These are phyloP conservation scores for Papiliotrema nemorosa DNA, from an alignment of 1,284 basidiomycete genomes.

Conservation along the genomic window DNA sequence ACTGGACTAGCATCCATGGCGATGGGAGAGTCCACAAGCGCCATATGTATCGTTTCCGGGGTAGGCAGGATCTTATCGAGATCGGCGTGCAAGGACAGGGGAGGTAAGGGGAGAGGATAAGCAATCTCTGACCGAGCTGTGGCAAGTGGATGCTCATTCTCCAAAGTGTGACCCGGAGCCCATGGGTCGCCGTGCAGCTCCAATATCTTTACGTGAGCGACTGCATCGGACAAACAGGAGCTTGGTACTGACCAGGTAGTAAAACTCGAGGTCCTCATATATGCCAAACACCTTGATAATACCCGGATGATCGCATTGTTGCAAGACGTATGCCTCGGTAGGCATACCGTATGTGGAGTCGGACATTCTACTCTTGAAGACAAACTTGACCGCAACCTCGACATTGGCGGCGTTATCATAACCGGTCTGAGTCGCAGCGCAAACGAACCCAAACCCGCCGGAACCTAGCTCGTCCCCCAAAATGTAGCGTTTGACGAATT, in stretches of 20 bases:
- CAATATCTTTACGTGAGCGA: conserved; percentile 61
- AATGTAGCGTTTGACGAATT: conserved; percentile 54
- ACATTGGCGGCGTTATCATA: conserved; percentile 10
- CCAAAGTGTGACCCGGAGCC: conserved; percentile 45
- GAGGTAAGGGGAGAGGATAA: too few species aligned
- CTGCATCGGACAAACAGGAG: background rate
- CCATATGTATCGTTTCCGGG: too few species aligned
- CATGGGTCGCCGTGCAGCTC: conserved; percentile 88
- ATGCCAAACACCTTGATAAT: conserved; percentile 78
- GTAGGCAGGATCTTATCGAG: too few species aligned
- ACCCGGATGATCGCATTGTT: conserved; percentile 68
- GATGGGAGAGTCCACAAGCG: too few species aligned
- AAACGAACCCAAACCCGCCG: conserved; percentile 90
- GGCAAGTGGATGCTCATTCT: conserved; percentile 1
- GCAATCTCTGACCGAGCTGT: conserved; percentile 5
- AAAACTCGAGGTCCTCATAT: conserved; percentile 77
- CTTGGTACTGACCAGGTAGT: conserved; percentile 67
- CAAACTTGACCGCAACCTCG: conserved; percentile 90
- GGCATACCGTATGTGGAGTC: conserved; percentile 51
- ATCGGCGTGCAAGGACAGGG: too few species aligned
- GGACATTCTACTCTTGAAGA: conserved; percentile 73
- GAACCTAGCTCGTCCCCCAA: conserved; percentile 72
- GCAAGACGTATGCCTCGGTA: conserved; percentile 74
- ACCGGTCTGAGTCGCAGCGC: conserved; percentile 57
- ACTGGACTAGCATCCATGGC: too few species aligned